Percentiles rank a stretch among this genome's conserved stretches.
These are phyloP conservation scores for Talaromyces sp. DNA, from an alignment of 2,329 filamentous ascomycete species.

Conservation along the genomic window DNA sequence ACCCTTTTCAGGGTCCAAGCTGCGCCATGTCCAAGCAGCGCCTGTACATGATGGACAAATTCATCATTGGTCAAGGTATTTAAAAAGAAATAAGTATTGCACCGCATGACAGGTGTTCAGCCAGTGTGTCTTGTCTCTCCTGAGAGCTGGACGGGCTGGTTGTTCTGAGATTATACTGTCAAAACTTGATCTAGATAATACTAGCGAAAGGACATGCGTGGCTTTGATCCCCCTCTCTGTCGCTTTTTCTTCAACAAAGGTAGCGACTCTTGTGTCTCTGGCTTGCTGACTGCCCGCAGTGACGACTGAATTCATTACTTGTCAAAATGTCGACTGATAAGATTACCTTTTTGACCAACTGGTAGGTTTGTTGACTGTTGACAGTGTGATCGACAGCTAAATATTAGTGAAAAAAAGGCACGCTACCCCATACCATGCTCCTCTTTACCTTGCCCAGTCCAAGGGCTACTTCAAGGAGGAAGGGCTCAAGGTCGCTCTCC, in stretches of 20 bases:
- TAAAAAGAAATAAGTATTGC: conserved; percentile 31
- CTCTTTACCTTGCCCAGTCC: conserved; percentile 69
- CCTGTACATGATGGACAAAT: conserved; percentile 20
- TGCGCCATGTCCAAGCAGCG: conserved; percentile 6
- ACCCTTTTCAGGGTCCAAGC: conserved; percentile 8
- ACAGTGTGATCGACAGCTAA: background rate
- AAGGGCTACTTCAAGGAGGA: conserved; percentile 71
- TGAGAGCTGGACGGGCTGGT: conserved; percentile 13
- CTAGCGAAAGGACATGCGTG: conserved; percentile 85
- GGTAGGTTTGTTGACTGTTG: conserved; percentile 45
- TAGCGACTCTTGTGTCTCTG: background rate
- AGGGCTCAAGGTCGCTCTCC: conserved; percentile 69
- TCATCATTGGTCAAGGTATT: conserved; percentile 37
- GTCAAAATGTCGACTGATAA: conserved; percentile 71
- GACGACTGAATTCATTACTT: conserved; percentile 30
- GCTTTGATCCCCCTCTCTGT: conserved; percentile 44
- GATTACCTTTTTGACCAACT: conserved; percentile 81
- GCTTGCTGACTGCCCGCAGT: conserved; percentile 12
- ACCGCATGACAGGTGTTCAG: conserved; percentile 42
- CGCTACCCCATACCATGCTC: conserved; percentile 74
- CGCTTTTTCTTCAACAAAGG: background rate
- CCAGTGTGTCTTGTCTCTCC: conserved; percentile 11
- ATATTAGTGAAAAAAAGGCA: conserved; percentile 47
- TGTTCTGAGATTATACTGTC: conserved; percentile 72
- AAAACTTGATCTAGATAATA: conserved; percentile 84